Percentiles rank a stretch among this genome's conserved stretches.
Evolutionary conservation across 2,329 filamentous ascomycete genomes (phyloP).

Genomic region (Metarhizium humberi): DNA sequence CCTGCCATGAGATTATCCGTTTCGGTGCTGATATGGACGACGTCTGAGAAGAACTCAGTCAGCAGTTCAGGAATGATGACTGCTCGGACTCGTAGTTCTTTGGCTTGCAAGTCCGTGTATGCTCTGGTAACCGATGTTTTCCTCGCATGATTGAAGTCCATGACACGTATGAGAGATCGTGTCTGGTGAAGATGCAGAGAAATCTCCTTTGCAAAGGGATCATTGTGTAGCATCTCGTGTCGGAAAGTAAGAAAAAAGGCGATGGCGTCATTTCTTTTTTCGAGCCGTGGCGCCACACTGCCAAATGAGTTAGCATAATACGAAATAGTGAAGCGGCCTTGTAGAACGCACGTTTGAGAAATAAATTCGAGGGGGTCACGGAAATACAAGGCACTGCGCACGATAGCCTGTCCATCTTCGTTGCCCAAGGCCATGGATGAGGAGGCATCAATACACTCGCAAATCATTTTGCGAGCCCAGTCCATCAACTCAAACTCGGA

Average conservation of each 20-base stretch:
- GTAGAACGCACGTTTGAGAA: conserved; percentile 3
- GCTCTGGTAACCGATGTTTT: not conserved
- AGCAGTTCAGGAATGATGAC: conserved; percentile 3
- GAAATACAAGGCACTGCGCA: too few species aligned
- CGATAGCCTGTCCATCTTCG: conserved; percentile 4
- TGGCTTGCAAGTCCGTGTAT: not conserved
- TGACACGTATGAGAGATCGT: conserved; percentile 2
- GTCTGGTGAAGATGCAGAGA: conserved; percentile 4
- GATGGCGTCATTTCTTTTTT: not conserved
- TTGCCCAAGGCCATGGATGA: not conserved
- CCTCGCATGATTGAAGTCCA: conserved; percentile 4
- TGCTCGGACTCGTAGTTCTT: not conserved
- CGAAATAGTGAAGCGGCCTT: not conserved
- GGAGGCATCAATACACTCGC: not conserved
- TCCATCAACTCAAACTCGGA: not conserved
- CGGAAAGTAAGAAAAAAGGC: conserved; percentile 9
- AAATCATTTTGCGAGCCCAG: not conserved
- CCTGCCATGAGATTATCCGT: conserved; percentile 9
- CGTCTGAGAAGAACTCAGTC: conserved; percentile 4
- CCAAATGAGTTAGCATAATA: conserved; percentile 4
- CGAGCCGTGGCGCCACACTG: conserved; percentile 4
- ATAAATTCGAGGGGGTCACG: conserved; percentile 5
- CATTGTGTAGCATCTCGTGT: not conserved
- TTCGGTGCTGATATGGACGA: conserved; percentile 8
- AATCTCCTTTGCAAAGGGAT: not conserved